A percentile compares a stretch with the other conserved stretches of the same genome.
Evolutionary conservation across 305 asterid species (phyloP).

Genomic region (Solanum hybrid): DNA sequence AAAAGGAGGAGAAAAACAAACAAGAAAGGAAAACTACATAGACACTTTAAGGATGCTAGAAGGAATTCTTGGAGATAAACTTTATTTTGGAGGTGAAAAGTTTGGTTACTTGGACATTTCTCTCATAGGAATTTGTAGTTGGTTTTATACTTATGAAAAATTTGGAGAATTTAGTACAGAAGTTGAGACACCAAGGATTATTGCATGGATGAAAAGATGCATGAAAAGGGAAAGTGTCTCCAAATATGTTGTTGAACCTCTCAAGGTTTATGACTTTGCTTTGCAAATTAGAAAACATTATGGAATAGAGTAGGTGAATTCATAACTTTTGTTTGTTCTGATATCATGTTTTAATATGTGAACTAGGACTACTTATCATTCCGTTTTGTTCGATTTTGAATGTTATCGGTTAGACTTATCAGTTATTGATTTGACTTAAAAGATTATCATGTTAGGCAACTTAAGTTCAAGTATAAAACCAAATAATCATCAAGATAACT

Average conservation of each 20-base stretch:
- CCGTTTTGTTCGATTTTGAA: background rate
- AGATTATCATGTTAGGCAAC: background rate
- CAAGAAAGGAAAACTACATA: slow-evolving; percentile 19
- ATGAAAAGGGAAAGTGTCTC: slow-evolving; percentile 31
- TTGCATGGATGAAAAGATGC: slow-evolving; percentile 41
- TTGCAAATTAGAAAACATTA: slow-evolving; percentile 9
- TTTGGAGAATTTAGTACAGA: slow-evolving; percentile 27
- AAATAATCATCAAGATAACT: background rate
- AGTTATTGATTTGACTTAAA: background rate
- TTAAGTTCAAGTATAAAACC: background rate
- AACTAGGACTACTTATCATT: accelerated
- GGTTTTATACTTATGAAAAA: slow-evolving; percentile 36
- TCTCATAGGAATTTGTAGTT: slow-evolving; percentile 23
- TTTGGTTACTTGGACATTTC: slow-evolving; percentile 37
- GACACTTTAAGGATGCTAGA: slow-evolving; percentile 18
- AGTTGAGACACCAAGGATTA: slow-evolving; percentile 26
- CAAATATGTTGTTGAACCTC: slow-evolving; percentile 32
- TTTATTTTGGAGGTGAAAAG: slow-evolving; percentile 35
- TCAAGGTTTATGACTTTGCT: slow-evolving; percentile 23
- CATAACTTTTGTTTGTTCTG: background rate
- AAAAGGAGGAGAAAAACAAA: slow-evolving; percentile 34
- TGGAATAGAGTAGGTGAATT: background rate
- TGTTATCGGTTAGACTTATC: background rate
- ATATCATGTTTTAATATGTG: background rate
- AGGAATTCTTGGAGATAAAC: slow-evolving; percentile 27